Percentiles rank a stretch among this genome's conserved stretches.
phyloP scores from a whole-genome alignment of 768 basidiomycete genomes.

The Dacryopinax primogenitus region DNA sequence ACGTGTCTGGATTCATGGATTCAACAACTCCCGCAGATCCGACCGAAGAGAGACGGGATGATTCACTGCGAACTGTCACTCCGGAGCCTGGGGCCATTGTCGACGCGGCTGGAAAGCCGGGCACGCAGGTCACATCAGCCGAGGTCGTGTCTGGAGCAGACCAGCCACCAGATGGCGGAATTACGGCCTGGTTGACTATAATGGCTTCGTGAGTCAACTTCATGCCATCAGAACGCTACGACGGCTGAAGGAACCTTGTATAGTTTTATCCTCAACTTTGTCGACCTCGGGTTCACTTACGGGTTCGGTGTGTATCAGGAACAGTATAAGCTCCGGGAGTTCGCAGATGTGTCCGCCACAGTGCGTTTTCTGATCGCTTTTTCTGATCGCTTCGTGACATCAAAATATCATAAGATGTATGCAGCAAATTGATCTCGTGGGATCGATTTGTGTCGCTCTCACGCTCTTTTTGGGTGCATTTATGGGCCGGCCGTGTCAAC shows the following conservation, averaged over 20 bases:
- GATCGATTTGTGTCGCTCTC: neutral
- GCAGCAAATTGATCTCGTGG: constrained; percentile 2
- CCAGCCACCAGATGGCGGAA: neutral
- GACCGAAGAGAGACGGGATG: neutral
- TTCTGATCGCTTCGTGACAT: neutral
- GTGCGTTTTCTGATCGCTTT: neutral
- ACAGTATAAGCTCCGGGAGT: constrained; percentile 2
- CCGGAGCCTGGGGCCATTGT: neutral
- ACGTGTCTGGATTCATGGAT: neutral
- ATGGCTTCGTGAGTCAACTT: neutral
- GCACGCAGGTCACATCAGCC: neutral
- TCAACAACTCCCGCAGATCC: neutral
- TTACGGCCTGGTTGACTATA: neutral
- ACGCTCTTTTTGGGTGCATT: neutral
- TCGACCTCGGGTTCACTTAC: neutral
- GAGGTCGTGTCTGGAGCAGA: neutral
- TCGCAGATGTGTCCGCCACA: neutral
- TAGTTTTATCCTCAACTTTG: neutral
- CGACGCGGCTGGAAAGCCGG: neutral
- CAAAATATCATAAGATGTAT: too few relatives aligned
- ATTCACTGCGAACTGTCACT: neutral
- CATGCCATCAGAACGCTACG: neutral
- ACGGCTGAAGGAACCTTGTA: neutral
- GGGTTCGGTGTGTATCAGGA: constrained; percentile 2
- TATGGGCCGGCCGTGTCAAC: neutral